Percentiles rank a stretch among this genome's conserved stretches.
These are phyloP conservation scores for Sporisorium exsertum DNA, from an alignment of 1,284 basidiomycete species.

Conservation along the genomic window DNA sequence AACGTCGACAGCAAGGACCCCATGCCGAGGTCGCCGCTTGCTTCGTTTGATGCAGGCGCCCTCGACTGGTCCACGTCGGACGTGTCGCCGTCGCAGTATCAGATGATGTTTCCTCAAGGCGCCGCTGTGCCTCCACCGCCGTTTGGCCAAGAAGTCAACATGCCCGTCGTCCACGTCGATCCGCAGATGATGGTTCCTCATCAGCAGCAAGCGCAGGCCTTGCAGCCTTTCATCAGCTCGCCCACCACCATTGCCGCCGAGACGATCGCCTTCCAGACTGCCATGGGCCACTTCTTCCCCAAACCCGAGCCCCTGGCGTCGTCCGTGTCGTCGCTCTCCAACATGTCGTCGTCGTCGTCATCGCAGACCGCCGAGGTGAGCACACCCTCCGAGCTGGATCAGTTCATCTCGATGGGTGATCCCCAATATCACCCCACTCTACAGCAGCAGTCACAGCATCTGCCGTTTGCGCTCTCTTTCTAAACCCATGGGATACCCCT, in stretches of 20 bases:
- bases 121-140: neutral
- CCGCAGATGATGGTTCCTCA: conserved; percentile 22
- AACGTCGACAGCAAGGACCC: conserved; percentile 22
- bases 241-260: conserved; percentile 30
- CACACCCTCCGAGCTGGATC: conserved; percentile 31
- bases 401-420: conserved; percentile 29
- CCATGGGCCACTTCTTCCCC: conserved; percentile 52
- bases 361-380: conserved; percentile 14
- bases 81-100: conserved; percentile 32
- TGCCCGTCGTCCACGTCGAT: conserved; percentile 17
- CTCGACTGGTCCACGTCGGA: conserved; percentile 37
- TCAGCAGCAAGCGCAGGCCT: neutral
- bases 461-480: conserved; percentile 22
- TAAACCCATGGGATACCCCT: conserved; percentile 7
- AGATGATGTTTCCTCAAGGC: conserved; percentile 18
- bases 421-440: conserved; percentile 1
- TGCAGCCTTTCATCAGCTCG: conserved; percentile 19
- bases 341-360: conserved; percentile 19
- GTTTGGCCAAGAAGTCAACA: neutral
- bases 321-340: conserved; percentile 17
- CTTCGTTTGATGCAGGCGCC: conserved; percentile 39
- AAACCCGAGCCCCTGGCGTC: conserved; percentile 20
- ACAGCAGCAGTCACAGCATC: neutral
- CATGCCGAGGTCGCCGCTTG: conserved; percentile 11
- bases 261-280: conserved; percentile 29